These are phyloP conservation scores for Salvia miltiorrhiza DNA, from an alignment of 257 asterid species.

Conservation along the genomic window DNA sequence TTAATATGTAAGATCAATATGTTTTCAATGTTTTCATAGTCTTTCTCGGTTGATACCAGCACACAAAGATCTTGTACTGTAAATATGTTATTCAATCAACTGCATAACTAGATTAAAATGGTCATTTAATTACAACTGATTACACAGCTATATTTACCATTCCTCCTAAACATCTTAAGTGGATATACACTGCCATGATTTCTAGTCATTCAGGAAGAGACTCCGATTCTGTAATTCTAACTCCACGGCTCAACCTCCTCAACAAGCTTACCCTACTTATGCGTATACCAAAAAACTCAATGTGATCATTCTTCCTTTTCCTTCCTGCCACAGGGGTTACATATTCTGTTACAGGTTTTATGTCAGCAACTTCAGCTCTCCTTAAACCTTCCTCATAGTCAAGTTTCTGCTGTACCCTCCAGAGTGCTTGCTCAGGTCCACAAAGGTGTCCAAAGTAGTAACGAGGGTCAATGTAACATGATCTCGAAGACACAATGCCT, in stretches of 20 bases:
- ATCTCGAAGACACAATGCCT: conserved; percentile 64
- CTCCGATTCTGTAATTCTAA: conserved; percentile 46
- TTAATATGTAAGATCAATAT: background rate
- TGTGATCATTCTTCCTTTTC: conserved; percentile 39
- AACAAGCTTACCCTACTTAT: conserved; percentile 57
- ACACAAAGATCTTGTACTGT: too few species aligned
- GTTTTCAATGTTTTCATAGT: too few species aligned
- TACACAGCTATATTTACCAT: background rate
- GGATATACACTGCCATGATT: background rate
- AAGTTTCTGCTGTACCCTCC: conserved; percentile 39
- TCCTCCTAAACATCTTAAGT: conserved; percentile 6
- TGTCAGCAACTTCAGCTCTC: conserved; percentile 25
- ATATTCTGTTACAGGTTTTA: conserved; percentile 25
- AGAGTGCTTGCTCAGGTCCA: conserved; percentile 48
- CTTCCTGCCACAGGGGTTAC: conserved; percentile 21
- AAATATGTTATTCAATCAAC: too few species aligned
- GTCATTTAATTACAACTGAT: background rate
- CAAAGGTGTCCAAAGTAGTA: conserved; percentile 58
- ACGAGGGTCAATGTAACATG: conserved; percentile 52
- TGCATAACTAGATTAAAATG: background rate
- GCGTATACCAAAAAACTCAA: conserved; percentile 34
- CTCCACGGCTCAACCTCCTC: conserved; percentile 60
- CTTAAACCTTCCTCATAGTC: conserved; percentile 29
- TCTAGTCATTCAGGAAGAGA: conserved; percentile 2
- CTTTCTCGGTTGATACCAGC: too few species aligned